Evolutionary conservation across 371 early-diverging fungal species (phyloP).

Genomic region (Mortierella sp.): DNA sequence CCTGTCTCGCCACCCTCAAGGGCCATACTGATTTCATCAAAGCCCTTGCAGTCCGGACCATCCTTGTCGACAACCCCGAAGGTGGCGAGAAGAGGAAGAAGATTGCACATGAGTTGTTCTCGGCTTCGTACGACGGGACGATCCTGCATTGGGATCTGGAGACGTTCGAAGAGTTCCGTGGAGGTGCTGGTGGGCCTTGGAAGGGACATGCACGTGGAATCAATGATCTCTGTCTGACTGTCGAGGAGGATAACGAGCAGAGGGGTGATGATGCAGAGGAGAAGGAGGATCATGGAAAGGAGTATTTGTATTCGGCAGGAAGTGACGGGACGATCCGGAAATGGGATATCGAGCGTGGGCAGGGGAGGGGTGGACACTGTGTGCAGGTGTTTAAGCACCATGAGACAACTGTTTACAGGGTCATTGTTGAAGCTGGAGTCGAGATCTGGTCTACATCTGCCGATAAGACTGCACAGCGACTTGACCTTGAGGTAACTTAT

Average conservation of each 20-base stretch:
- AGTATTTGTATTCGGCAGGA: slow-evolving; percentile 67
- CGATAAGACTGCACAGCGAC: slow-evolving; percentile 80
- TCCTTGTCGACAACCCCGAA: slow-evolving; percentile 16
- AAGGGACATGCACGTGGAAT: slow-evolving; percentile 53
- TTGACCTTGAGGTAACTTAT: slow-evolving; percentile 56
- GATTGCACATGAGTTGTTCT: slow-evolving; percentile 61
- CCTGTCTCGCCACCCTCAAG: slow-evolving; percentile 71
- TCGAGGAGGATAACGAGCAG: slow-evolving; percentile 39
- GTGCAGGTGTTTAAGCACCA: slow-evolving; percentile 49
- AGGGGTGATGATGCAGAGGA: neutral
- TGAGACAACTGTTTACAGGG: slow-evolving; percentile 43
- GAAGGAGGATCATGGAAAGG: slow-evolving; percentile 46
- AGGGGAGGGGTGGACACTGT: slow-evolving; percentile 56
- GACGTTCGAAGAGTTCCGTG: slow-evolving; percentile 61
- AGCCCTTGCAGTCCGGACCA: slow-evolving; percentile 61
- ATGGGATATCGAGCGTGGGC: slow-evolving; percentile 73
- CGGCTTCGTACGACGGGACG: slow-evolving; percentile 81
- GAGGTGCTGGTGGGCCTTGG: slow-evolving; percentile 53
- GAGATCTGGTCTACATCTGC: slow-evolving; percentile 73
- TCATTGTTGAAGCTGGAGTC: slow-evolving; percentile 24
- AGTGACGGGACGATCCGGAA: slow-evolving; percentile 68
- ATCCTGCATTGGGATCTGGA: slow-evolving; percentile 76
- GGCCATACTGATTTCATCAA: slow-evolving; percentile 91
- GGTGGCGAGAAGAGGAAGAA: slow-evolving; percentile 3
- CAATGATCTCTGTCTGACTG: slow-evolving; percentile 42